These are phyloP conservation scores for Myriosclerotinia scirpicola DNA, from an alignment of 2,329 filamentous ascomycete genomes.

Conservation along the genomic window DNA sequence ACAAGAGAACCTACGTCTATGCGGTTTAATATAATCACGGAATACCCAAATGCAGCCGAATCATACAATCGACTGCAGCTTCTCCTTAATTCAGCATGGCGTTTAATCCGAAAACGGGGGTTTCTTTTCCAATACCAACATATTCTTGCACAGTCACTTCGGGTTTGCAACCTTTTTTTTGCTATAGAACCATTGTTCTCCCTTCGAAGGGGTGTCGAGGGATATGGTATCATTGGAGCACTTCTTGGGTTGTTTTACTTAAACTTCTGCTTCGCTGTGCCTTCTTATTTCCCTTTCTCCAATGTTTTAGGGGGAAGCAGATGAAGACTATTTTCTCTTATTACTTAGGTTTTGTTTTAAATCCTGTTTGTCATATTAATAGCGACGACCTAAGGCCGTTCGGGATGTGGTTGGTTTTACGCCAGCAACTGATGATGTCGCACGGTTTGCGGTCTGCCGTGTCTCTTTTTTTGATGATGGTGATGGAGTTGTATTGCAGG, in stretches of 20 bases:
- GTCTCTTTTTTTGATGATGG: constrained; percentile 21
- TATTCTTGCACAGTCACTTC: constrained; percentile 29
- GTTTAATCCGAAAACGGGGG: constrained; percentile 39
- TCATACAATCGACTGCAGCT: constrained; percentile 14
- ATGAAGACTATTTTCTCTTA: constrained; percentile 20
- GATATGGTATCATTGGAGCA: constrained; percentile 19
- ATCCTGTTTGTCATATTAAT: constrained; percentile 31
- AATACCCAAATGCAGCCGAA: constrained; percentile 18
- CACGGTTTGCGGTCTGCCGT: constrained; percentile 13
- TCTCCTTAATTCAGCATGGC: constrained; percentile 38
- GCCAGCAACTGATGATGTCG: constrained; percentile 23
- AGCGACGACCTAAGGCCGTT: constrained; percentile 27
- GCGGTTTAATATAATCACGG: constrained; percentile 78
- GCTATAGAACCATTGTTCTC: constrained; percentile 32
- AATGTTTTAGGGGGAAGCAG: constrained; percentile 18
- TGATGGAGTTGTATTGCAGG: constrained; percentile 3
- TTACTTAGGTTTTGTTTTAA: constrained; percentile 20
- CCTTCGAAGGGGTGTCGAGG: constrained; percentile 1
- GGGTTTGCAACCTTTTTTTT: constrained; percentile 28
- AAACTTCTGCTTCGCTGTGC: constrained; percentile 34
- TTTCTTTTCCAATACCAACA: constrained; percentile 38
- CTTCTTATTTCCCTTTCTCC: constrained; percentile 29
- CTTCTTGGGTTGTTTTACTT: constrained; percentile 12
- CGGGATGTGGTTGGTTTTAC: constrained; percentile 21
- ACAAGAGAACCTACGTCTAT: constrained; percentile 96